A percentile compares a stretch with the other conserved stretches of the same genome.
Conservation (phyloP, 2,329 filamentous ascomycete genomes). For the Sarocladium kiliense region DNA sequence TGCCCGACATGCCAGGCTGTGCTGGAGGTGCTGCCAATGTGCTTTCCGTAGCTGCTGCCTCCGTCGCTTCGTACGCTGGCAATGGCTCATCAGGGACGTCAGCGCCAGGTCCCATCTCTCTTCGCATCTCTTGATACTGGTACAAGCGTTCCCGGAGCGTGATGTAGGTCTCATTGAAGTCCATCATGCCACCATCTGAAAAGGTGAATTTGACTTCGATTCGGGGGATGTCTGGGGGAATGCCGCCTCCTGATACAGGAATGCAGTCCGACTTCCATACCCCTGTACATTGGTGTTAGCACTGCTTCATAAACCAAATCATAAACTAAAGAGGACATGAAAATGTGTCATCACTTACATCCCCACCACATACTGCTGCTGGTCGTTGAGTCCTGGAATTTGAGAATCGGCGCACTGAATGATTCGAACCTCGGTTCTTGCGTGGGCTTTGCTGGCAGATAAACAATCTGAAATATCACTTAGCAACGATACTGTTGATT, state of each 20-base stretch:
- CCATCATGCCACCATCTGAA: constrained; percentile 90
- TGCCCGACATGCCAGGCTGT: constrained; percentile 27
- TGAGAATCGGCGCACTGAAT: constrained; percentile 83
- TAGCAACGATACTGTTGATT: constrained; percentile 10
- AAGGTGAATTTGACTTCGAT: constrained; percentile 84
- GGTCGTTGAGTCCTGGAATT: constrained; percentile 80
- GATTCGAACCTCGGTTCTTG: constrained; percentile 63
- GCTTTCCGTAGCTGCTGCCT: constrained; percentile 17
- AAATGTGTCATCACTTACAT: constrained; percentile 38
- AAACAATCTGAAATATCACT: constrained; percentile 62
- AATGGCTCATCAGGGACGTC: constrained; percentile 78
- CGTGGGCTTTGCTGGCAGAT: constrained; percentile 69
- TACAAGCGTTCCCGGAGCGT: constrained; percentile 77
- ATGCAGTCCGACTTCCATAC: constrained; percentile 78
- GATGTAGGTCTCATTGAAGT: constrained; percentile 80
- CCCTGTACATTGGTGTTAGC: constrained; percentile 14
- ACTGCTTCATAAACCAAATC: no score
- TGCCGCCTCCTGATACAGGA: constrained; percentile 77
- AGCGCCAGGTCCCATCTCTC: constrained; percentile 59
- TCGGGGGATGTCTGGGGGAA: constrained; percentile 66
- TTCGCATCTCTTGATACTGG: constrained; percentile 71
- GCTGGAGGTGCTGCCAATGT: constrained; percentile 16
- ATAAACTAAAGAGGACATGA: background rate
- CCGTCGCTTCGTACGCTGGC: constrained; percentile 72
- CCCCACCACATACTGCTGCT: constrained; percentile 82